Evolutionary conservation across 306 rosid species (phyloP).

Genomic region (Vigna nakashimae): DNA sequence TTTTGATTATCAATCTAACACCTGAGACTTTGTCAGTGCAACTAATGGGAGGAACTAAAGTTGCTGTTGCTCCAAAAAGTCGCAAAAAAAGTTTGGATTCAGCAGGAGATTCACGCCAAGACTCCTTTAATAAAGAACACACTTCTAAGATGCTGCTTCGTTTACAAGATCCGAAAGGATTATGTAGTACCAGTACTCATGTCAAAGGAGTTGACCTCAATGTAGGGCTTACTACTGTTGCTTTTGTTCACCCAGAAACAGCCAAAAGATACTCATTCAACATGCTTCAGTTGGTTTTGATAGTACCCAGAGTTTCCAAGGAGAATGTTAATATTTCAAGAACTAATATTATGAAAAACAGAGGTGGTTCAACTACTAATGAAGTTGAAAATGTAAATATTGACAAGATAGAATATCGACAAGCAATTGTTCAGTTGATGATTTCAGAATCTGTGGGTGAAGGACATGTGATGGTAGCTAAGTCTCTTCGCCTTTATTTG

Average conservation of each 20-base stretch:
- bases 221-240: slow-evolving; percentile 81
- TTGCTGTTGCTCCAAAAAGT: slow-evolving; percentile 90
- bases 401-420: slow-evolving; percentile 57
- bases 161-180: slow-evolving; percentile 67
- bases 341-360: slow-evolving; percentile 59
- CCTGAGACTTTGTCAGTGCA: slow-evolving; percentile 64
- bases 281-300: slow-evolving; percentile 71
- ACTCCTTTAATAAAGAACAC: slow-evolving; percentile 48
- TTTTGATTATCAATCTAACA: slow-evolving; percentile 50
- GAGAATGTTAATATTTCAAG: slow-evolving; percentile 56
- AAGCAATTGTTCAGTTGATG: slow-evolving; percentile 69
- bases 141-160: slow-evolving; percentile 75
- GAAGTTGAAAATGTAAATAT: slow-evolving; percentile 55
- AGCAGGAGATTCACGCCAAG: slow-evolving; percentile 45
- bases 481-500: slow-evolving; percentile 80
- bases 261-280: slow-evolving; percentile 65
- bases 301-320: slow-evolving; percentile 65
- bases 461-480: slow-evolving; percentile 90
- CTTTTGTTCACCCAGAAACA: slow-evolving; percentile 86
- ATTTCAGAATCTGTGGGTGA: slow-evolving; percentile 80
- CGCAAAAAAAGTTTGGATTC: slow-evolving; percentile 61
- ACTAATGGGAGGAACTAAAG: slow-evolving; percentile 86
- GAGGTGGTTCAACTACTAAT: slow-evolving; percentile 55
- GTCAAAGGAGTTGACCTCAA: slow-evolving; percentile 66
- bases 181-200: slow-evolving; percentile 55